Evolutionary conservation across 148 eudicot genomes (phyloP).

Genomic region (Chenopodium album): DNA sequence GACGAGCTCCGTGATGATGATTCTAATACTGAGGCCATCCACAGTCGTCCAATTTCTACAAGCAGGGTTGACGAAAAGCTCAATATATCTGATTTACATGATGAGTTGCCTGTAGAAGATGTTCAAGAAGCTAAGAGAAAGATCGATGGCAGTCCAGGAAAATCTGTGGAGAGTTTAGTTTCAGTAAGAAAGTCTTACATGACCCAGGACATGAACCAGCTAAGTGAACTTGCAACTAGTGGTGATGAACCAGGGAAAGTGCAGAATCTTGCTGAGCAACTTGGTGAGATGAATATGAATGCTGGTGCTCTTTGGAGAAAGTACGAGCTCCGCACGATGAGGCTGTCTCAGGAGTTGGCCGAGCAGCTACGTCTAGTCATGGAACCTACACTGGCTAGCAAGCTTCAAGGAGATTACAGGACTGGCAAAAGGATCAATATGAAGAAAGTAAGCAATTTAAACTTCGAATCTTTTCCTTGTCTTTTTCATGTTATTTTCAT

Average conservation of each 20-base stretch:
- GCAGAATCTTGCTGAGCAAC: conserved; percentile 40
- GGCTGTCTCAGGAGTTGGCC: conserved; percentile 94
- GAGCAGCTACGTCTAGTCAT: conserved; percentile 92
- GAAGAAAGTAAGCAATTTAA: conserved; percentile 65
- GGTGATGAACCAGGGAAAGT: conserved; percentile 48
- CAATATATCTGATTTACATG: conserved; percentile 28
- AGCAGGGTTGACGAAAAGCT: conserved; percentile 39
- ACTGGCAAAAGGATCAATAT: conserved; percentile 99
- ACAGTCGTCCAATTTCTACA: conserved; percentile 30
- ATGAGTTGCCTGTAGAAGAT: conserved; percentile 37
- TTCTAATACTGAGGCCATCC: conserved; percentile 36
- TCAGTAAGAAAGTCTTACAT: conserved; percentile 50
- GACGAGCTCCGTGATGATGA: conserved; percentile 42
- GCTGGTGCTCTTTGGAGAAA: conserved; percentile 74
- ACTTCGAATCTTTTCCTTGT: not conserved
- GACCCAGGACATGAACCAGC: conserved; percentile 39
- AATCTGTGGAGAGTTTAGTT: conserved; percentile 56
- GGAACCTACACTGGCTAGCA: conserved; percentile 98
- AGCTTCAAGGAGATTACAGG: conserved; percentile 95
- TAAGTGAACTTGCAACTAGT: conserved; percentile 32
- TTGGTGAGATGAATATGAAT: conserved; percentile 43
- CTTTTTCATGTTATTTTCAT: not conserved
- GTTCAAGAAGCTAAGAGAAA: conserved; percentile 25
- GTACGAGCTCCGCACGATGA: conserved; percentile 71
- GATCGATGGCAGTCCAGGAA: conserved; percentile 22